Percentiles rank a stretch among this genome's conserved stretches.
phyloP scores from a whole-genome alignment of 2,329 filamentous ascomycete species.

The Verticillium nonalfalfae region DNA sequence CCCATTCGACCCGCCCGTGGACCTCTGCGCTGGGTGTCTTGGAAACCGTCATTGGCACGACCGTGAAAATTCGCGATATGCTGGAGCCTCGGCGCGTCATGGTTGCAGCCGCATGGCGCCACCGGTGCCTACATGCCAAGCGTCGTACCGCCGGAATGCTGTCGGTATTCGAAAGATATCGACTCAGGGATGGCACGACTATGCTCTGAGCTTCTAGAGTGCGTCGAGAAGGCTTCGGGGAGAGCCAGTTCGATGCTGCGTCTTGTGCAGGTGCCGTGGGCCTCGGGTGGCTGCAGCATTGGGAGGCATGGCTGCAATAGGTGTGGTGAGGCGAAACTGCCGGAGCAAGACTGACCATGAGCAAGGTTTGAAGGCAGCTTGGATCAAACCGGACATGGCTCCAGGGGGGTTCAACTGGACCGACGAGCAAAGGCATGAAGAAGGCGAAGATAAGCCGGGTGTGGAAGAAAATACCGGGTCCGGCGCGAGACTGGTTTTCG shows the following conservation, averaged over 20 bases:
- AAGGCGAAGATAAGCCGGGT: background rate
- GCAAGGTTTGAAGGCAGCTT: background rate
- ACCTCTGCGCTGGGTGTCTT: background rate
- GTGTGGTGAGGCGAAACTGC: background rate
- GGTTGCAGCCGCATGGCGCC: background rate
- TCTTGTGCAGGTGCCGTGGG: background rate
- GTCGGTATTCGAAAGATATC: background rate
- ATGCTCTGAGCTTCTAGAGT: background rate
- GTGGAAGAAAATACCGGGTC: background rate
- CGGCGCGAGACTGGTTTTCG: background rate
- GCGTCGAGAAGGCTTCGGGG: background rate
- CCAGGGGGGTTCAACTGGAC: background rate
- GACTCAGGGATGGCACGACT: background rate
- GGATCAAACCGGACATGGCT: background rate
- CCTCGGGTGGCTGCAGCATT: background rate
- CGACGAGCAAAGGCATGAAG: background rate
- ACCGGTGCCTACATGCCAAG: background rate
- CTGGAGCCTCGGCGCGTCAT: background rate
- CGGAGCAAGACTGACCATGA: background rate
- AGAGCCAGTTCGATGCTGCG: background rate
- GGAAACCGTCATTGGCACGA: background rate
- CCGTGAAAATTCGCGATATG: background rate
- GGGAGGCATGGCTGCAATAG: background rate
- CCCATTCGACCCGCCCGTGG: background rate
- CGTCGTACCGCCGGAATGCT: background rate